phyloP scores from a whole-genome alignment of 129 eudicot species.

The Mikania micrantha region DNA sequence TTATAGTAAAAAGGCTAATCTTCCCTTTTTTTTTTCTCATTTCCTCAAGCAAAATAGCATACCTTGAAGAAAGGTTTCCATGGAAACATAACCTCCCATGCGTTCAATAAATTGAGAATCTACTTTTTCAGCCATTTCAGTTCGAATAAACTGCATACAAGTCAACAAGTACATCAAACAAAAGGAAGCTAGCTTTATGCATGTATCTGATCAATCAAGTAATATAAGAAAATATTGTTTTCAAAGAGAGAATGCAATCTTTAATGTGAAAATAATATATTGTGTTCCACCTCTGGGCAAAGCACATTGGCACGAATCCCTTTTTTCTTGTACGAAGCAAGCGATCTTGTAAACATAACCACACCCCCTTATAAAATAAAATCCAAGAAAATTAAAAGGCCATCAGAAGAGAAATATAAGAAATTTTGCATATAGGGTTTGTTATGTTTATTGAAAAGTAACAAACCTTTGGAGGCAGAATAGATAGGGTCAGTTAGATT shows the following conservation, averaged over 20 bases:
- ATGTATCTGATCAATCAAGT: not conserved
- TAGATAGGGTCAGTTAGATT: slow-evolving; percentile 67
- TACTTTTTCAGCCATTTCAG: slow-evolving; percentile 53
- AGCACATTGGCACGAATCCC: slow-evolving; percentile 89
- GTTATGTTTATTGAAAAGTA: not conserved
- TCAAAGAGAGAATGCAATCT: not conserved
- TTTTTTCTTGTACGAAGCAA: slow-evolving; percentile 62
- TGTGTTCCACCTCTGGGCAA: slow-evolving; percentile 82
- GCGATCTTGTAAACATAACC: slow-evolving; percentile 77
- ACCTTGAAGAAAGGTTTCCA: slow-evolving; percentile 81
- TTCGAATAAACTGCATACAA: slow-evolving; percentile 70
- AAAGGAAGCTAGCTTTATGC: not conserved
- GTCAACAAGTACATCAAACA: slow-evolving; percentile 12
- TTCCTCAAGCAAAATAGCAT: not conserved
- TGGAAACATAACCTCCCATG: slow-evolving; percentile 71
- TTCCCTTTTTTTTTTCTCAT: not conserved
- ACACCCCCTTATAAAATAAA: slow-evolving; percentile 61
- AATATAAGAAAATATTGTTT: not conserved
- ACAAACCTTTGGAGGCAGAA: slow-evolving; percentile 74
- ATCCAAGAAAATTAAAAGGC: not conserved
- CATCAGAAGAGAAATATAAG: not conserved
- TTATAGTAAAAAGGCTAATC: not conserved
- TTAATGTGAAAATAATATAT: not conserved
- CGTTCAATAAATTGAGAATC: slow-evolving; percentile 32
- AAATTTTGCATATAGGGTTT: not conserved